Evolutionary conservation across 148 eudicot genomes (phyloP).

Genomic region (Dysphania ambrosioides): DNA sequence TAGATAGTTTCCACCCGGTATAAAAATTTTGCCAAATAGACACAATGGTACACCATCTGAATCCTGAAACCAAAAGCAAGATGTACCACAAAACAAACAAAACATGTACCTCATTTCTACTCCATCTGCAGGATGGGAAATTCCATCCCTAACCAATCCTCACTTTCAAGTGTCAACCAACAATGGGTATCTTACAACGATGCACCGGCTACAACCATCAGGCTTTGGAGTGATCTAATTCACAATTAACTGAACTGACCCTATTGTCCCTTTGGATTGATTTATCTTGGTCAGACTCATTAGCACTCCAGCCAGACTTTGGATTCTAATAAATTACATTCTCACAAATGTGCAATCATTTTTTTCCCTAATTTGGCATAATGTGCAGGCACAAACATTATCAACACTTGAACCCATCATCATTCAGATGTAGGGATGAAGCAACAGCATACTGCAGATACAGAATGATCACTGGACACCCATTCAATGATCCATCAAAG

Average conservation of each 20-base stretch:
- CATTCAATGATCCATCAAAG: conserved; percentile 75
- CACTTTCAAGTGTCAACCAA: neutral
- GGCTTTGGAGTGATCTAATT: neutral
- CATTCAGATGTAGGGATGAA: conserved; percentile 7
- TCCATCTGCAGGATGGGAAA: neutral
- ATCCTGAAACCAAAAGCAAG: neutral
- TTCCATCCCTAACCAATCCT: neutral
- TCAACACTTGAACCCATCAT: conserved; percentile 2
- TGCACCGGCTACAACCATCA: neutral
- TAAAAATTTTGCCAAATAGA: neutral
- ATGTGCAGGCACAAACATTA: neutral
- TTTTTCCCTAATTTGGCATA: neutral
- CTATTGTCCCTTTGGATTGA: neutral
- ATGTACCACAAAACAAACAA: neutral
- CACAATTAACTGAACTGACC: neutral
- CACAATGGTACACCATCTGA: too few species aligned
- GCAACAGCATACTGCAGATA: neutral
- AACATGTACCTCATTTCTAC: neutral
- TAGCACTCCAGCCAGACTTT: neutral
- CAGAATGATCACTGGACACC: neutral
- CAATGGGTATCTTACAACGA: neutral
- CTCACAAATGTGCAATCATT: neutral
- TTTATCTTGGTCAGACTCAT: neutral
- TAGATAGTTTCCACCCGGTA: neutral
- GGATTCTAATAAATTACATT: neutral